Conservation (phyloP, 169 alveolate genomes). For the Plasmodium adleri region DNA sequence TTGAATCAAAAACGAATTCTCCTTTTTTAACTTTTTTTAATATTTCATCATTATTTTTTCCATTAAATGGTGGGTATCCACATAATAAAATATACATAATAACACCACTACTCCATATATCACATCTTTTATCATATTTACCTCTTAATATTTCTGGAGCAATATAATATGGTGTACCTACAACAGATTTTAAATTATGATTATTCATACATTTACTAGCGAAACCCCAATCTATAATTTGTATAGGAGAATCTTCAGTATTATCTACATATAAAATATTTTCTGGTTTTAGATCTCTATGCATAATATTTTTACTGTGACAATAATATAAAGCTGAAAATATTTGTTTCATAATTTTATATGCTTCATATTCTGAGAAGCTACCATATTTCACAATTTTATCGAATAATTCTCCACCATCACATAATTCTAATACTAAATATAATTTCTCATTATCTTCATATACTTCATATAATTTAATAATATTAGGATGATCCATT, state of each 20-base stretch:
- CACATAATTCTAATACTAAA: conserved; percentile 93
- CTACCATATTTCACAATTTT: conserved; percentile 92
- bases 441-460: conserved; percentile 93
- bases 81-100: conserved; percentile 89
- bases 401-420: conserved; percentile 98
- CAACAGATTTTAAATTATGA: conserved; percentile 90
- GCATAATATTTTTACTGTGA: conserved; percentile 94
- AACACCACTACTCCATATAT: conserved; percentile 96
- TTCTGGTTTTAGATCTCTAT: conserved; percentile 98
- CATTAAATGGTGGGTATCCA: conserved; percentile 88
- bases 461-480: conserved; percentile 92
- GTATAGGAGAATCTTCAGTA: conserved; percentile 90
- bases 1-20: conserved; percentile 88
- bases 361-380: conserved; percentile 93
- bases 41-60: conserved; percentile 92
- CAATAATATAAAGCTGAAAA: conserved; percentile 94
- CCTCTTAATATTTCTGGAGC: conserved; percentile 97
- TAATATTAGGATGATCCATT: conserved; percentile 93
- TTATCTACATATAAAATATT: conserved; percentile 93
- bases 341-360: conserved; percentile 93
- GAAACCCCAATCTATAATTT: conserved; percentile 95
- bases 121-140: conserved; percentile 95
- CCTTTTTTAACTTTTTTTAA: conserved; percentile 89
- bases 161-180: conserved; percentile 96
- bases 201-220: conserved; percentile 91